These are phyloP conservation scores for Sarcodon aspratus DNA, from an alignment of 768 basidiomycete species.

Conservation along the genomic window DNA sequence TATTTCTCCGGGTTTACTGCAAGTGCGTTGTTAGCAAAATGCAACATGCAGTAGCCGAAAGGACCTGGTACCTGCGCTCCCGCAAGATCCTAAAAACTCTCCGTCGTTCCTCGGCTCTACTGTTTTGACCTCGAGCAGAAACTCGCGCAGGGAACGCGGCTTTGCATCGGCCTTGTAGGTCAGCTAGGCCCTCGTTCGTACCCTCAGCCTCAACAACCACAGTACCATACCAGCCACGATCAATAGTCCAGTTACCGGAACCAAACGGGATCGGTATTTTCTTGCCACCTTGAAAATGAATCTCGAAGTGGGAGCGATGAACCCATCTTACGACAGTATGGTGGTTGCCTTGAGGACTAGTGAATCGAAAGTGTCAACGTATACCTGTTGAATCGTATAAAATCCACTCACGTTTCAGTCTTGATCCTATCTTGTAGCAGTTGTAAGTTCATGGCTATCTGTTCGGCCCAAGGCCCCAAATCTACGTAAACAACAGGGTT, in stretches of 20 bases:
- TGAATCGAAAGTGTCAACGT: conserved; percentile 3
- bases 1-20: conserved; percentile 63
- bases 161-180: conserved; percentile 66
- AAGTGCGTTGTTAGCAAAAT: conserved; percentile 2
- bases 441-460: conserved; percentile 64
- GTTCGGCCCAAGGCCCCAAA: conserved; percentile 66
- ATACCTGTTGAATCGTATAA: conserved; percentile 2
- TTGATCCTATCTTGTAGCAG: conserved; percentile 66
- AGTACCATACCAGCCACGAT: conserved; percentile 75
- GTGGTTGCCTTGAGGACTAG: conserved; percentile 65
- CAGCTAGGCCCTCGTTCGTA: conserved; percentile 74
- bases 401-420: conserved; percentile 65
- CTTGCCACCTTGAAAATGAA: conserved; percentile 34
- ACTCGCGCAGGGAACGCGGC: conserved; percentile 55
- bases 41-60: not conserved
- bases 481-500: conserved; percentile 60
- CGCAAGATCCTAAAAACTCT: conserved; percentile 63
- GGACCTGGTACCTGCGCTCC: conserved; percentile 53
- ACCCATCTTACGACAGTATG: conserved; percentile 84
- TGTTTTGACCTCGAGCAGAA: conserved; percentile 15
- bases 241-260: conserved; percentile 45
- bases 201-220: conserved; percentile 81
- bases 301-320: conserved; percentile 65
- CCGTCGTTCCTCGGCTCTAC: conserved; percentile 29
- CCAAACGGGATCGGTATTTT: conserved; percentile 31